These are phyloP conservation scores for Glycine latifolia DNA, from an alignment of 306 rosid genomes.

Conservation along the genomic window DNA sequence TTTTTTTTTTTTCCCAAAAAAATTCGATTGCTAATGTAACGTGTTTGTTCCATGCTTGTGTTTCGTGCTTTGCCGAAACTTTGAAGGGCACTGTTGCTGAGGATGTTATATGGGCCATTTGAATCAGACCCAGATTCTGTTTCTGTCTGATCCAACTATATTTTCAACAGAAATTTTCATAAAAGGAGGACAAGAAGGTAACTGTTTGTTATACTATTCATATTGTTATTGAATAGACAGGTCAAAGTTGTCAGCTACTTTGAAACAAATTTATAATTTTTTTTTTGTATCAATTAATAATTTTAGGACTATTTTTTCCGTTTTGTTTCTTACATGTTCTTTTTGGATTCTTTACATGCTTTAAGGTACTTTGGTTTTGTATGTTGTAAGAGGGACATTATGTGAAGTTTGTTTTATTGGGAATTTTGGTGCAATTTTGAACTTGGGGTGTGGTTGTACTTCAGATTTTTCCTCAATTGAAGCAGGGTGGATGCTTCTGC, in stretches of 20 bases:
- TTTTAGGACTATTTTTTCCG: background rate
- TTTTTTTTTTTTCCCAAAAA: too few species aligned
- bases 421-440: conserved; percentile 37
- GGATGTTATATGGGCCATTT: too few species aligned
- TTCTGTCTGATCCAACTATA: conserved; percentile 50
- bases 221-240: conserved; percentile 36
- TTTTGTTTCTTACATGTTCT: background rate
- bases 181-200: conserved; percentile 40
- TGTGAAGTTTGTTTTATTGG: conserved; percentile 5
- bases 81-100: conserved; percentile 38
- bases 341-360: conserved; percentile 26
- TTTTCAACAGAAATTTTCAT: conserved; percentile 5
- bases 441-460: conserved; percentile 26
- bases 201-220: conserved; percentile 14
- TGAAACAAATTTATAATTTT: background rate
- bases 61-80: background rate
- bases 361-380: conserved; percentile 22
- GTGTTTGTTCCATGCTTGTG: background rate
- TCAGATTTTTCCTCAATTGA: too few species aligned
- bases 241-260: conserved; percentile 52
- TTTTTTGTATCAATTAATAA: background rate
- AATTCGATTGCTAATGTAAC: conserved; percentile 37
- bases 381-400: conserved; percentile 17
- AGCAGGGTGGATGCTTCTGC: conserved; percentile 28
- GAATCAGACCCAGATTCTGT: conserved; percentile 62